Base-by-base conservation (phyloP, 352 stramenopile species). In the Globisporangium heterothallicum region DNA sequence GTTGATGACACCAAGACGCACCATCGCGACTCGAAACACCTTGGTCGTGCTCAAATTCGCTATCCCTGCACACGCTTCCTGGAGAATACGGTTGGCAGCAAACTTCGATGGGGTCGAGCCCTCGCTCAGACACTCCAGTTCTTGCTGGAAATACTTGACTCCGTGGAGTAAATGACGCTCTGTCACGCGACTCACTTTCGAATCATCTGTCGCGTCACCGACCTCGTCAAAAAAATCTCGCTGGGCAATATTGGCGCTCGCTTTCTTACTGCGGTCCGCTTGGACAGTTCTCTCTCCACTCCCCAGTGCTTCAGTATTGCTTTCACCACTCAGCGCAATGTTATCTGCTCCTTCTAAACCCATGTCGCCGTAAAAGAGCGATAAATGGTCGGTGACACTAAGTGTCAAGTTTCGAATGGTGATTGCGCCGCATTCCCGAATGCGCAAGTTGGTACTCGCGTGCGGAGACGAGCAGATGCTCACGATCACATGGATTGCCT, bases 351-450 rank as follows among this genome's bases (percentile, higher is more conserved):
- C 56, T 18, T 68, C 64, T 18, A 68, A 38, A 0, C 19, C 34
- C 4, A 35, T 34, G 10, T 75, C 62, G 7, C 68, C 63, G 24
- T 89, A 84, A 42, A 87, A 86, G 9, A 78, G 49, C 4, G 72
- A 58, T 2, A 78, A 53, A 19, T 86, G 74, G 38, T 90, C 78
- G 0, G 63, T 72, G 6, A 87, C 72, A 38, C 72, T 69, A 3
- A 90, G 56, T n/a, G 78, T 81, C 18, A 90, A 63, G 32, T 90
- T 90, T 6, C 78, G 70, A 24, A 90, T 86, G 0, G 72, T 56
- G 18, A 83, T 70, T 2, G 68, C 70, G 3, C 75, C 78, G 21
- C 73, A 83, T 19, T 79, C 72, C 2, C 74, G 72, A 26, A 88
- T 73, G 1, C 67, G 59, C 12, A 65, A 5, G 27, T 77, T 64